Conservation (phyloP, 805 yeast genomes). For the Lipomyces chichibuensis region DNA sequence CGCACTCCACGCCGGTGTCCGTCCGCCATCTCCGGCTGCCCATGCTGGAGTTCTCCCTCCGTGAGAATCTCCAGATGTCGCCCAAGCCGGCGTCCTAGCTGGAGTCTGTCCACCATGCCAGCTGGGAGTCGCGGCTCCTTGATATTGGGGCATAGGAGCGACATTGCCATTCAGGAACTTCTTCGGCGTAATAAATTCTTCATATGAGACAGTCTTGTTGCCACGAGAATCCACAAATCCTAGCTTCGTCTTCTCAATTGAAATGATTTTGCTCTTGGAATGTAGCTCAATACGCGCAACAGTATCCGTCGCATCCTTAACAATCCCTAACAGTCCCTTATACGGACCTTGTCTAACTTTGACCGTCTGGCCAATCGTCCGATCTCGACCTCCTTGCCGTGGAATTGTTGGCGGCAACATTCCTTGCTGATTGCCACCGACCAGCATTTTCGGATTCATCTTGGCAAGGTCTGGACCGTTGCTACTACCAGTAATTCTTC, state of each 20-base stretch:
- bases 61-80: conserved; percentile 43
- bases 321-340: conserved; percentile 92
- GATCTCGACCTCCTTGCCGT: conserved; percentile 75
- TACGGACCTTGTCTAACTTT: conserved; percentile 88
- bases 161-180: conserved; percentile 32
- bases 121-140: conserved; percentile 37
- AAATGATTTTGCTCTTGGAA: conserved; percentile 84
- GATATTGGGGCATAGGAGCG: conserved; percentile 41
- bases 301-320: conserved; percentile 90
- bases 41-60: conserved; percentile 54
- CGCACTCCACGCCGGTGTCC: conserved; percentile 48
- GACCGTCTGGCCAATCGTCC: conserved; percentile 79
- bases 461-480: conserved; percentile 54
- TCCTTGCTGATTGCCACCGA: conserved; percentile 40
- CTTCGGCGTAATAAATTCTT: conserved; percentile 66
- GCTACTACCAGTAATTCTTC: conserved; percentile 51
- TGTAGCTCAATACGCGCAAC: conserved; percentile 92
- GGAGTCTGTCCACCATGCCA: conserved; percentile 23
- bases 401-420: conserved; percentile 59
- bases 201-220: conserved; percentile 64
- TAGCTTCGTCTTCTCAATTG: conserved; percentile 77
- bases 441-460: conserved; percentile 79
- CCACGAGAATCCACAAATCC: conserved; percentile 68
- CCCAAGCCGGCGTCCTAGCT: conserved; percentile 44
- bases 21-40: conserved; percentile 47